Evolutionary conservation across 495 filamentous ascomycete genomes (phyloP).

Genomic region (Aspergillus asperescens): DNA sequence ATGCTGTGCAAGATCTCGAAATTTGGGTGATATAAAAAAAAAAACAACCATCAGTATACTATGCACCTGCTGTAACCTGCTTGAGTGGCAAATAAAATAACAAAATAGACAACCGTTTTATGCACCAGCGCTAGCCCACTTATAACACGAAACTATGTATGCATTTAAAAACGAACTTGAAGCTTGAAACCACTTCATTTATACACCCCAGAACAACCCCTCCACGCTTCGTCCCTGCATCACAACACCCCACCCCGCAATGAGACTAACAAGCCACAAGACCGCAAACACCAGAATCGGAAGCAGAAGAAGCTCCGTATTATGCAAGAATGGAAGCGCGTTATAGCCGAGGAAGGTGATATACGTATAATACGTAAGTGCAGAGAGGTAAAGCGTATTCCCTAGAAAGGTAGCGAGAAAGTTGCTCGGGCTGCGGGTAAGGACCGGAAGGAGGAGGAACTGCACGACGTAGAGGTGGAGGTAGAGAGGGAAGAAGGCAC

Average conservation of each 20-base stretch:
- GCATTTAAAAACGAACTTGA: neutral
- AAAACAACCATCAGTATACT: neutral
- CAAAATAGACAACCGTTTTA: neutral
- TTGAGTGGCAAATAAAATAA: neutral
- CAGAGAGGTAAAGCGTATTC: slow-evolving; percentile 66
- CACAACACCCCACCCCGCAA: slow-evolving; percentile 44
- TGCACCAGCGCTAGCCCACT: slow-evolving; percentile 13
- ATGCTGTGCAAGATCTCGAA: neutral
- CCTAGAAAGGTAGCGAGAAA: slow-evolving; percentile 61
- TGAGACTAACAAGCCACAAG: slow-evolving; percentile 58
- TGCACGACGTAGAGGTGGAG: slow-evolving; percentile 68
- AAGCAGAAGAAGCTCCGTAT: slow-evolving; percentile 63
- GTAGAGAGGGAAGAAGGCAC: slow-evolving; percentile 71
- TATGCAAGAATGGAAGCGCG: slow-evolving; percentile 66
- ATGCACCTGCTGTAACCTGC: neutral
- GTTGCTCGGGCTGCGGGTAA: slow-evolving; percentile 39
- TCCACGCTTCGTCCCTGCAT: slow-evolving; percentile 41
- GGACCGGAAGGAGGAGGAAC: slow-evolving; percentile 63
- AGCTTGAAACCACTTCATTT: neutral
- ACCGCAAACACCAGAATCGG: slow-evolving; percentile 57
- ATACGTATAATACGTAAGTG: slow-evolving; percentile 64
- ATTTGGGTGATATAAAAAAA: neutral
- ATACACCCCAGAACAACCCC: slow-evolving; percentile 46
- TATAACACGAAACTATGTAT: neutral
- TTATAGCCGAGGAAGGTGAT: slow-evolving; percentile 75